Base-by-base conservation (phyloP, 495 filamentous ascomycete genomes). In the Penicillium mononematosum region DNA sequence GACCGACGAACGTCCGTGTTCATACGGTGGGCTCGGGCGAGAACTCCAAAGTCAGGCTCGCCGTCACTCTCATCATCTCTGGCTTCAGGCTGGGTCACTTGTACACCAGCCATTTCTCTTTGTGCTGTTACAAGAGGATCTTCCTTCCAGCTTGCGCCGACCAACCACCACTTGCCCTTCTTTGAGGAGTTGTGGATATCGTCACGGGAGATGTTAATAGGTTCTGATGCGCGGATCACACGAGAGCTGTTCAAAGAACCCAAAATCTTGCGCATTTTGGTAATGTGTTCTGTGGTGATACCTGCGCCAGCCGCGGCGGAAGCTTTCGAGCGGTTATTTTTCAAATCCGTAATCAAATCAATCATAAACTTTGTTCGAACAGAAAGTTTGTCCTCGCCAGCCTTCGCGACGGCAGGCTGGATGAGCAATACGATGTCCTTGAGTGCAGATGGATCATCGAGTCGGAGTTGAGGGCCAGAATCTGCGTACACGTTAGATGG, bases 351-450 rank as follows among this genome's bases (percentile, higher is more conserved):
- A 67, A 98, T 94, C 2, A 88, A 92, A 59, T 98, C 94, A 46
- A 98, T 92, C 95, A 98, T 98, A 74, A 97, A 98, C 59, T 88
- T 95, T 1, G 92, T 96, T 47, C 94, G 86, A 11, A 96, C 88
- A 14, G 91, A 93, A 17, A 96, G 77, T 44, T 81, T 85, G 17
- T 78, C 76, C 67, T 89, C 86, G 32, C 87, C 88, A 32, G 77
- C 75, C 48, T 82, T 84, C 7, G 83, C 72, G 12, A 91, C 81
- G 9, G 86, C 82, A 11, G 84, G 84, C 61, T 91, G 89, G 53
- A 96, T 84, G 52, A 89, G 79, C 19, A 88, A 64, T 10, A 96
- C 88, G 53, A 98, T 95, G 58, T 96, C 90, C 71, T 95, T 96
- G 38, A 98, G 71, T n/a, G 93, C 80, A 22, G 88, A 85, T 0